Evolutionary conservation across 2,329 filamentous ascomycete species (phyloP), one percentile per base, ranked within the genome.

Genomic region (Lasiodiplodia sp.): DNA sequence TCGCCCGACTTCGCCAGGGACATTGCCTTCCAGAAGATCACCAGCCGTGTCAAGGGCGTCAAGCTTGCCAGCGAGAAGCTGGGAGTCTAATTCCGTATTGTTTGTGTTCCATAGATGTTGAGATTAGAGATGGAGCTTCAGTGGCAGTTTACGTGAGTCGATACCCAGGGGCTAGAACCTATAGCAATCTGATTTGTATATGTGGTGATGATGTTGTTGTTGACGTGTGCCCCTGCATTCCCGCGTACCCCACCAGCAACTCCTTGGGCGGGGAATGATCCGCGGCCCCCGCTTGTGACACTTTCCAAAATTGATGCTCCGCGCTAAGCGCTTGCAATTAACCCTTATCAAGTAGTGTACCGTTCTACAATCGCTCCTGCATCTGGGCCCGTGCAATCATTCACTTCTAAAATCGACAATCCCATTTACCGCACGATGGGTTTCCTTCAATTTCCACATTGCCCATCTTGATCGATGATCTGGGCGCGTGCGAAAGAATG

Each of bases 21-120:
- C 25, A 58, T 77, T n/a, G 76, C 76, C 10, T 76, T 77, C 69
- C 53, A 71, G 66, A 77, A 77, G 68, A 77, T 77, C 25, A 69
- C 62, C 64, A 74, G 70, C 28, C 71, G 74, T 23, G 70, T 75
- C 55, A 73, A 77, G 58, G 76, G 75, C 6, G 74, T 71, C 40
- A 73, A 66, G 66, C 66, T 77, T 68, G 75, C 75, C 25, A 76
- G 73, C 68, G 69, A 72, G 60, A 74, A 69, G 63, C 68, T 77
- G 56, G 72, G 73, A 0, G 67, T 76, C 55, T 77, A 21, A 60
- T 25, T 8, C 12, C 7, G 12, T 23, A 1, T 25, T 37, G 51
- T 14, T 18, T 28, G 21, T 11, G 16, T 37, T 25, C 49, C 16
- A 25, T 63, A 51, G 58, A 63, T 2, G 16, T 21, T 8, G 25